These are phyloP conservation scores for Seiridium cupressi DNA, from an alignment of 2,329 filamentous ascomycete species.

Conservation along the genomic window DNA sequence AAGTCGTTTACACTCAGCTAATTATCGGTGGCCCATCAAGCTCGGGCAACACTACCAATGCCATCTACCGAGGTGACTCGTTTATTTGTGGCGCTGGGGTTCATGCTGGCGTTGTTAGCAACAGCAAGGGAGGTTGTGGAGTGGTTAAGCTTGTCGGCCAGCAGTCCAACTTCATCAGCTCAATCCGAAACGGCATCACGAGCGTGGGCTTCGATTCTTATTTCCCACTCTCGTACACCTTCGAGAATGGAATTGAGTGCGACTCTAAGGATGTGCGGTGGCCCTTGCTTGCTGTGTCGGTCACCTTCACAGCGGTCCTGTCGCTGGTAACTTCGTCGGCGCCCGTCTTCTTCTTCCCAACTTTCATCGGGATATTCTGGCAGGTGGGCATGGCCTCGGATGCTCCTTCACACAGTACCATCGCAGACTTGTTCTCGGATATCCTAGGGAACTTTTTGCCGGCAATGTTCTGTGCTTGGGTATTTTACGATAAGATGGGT, in stretches of 20 bases:
- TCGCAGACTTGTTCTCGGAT: slow-evolving; percentile 72
- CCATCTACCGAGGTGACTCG: slow-evolving; percentile 83
- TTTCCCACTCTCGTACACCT: slow-evolving; percentile 85
- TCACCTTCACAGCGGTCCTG: slow-evolving; percentile 73
- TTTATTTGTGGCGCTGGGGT: slow-evolving; percentile 85
- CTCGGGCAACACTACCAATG: slow-evolving; percentile 35
- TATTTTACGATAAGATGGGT: slow-evolving; percentile 82
- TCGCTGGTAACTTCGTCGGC: slow-evolving; percentile 81
- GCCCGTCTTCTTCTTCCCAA: slow-evolving; percentile 78
- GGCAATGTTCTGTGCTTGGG: slow-evolving; percentile 81
- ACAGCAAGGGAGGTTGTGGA: slow-evolving; percentile 75
- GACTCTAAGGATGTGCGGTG: slow-evolving; percentile 77
- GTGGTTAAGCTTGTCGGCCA: slow-evolving; percentile 74
- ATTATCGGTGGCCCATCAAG: slow-evolving; percentile 65
- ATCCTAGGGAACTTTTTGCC: slow-evolving; percentile 82
- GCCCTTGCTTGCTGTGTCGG: slow-evolving; percentile 77
- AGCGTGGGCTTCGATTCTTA: slow-evolving; percentile 82
- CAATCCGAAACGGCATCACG: slow-evolving; percentile 69
- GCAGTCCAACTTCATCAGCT: slow-evolving; percentile 59
- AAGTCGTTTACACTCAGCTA: slow-evolving; percentile 62
- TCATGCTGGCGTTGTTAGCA: slow-evolving; percentile 75
- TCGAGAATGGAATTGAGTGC: slow-evolving; percentile 64
- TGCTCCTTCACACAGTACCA: slow-evolving; percentile 66
- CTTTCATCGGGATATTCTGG: slow-evolving; percentile 81
- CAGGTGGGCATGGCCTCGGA: slow-evolving; percentile 90